Evolutionary conservation across 768 basidiomycete genomes (phyloP).

Genomic region (Mycena pura): DNA sequence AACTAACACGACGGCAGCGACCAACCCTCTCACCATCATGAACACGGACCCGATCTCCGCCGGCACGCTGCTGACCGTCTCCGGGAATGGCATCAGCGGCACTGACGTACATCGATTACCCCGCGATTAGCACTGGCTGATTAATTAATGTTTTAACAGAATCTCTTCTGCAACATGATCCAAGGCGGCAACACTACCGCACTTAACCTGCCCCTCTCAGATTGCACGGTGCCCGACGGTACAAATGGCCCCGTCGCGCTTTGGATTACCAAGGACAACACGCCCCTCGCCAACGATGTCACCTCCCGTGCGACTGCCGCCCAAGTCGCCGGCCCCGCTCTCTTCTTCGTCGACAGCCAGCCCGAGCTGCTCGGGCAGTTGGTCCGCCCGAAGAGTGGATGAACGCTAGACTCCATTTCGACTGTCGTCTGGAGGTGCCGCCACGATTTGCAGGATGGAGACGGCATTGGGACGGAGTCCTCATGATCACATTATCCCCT

Average conservation of each 20-base stretch:
- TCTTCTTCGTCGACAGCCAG: conserved; percentile 69
- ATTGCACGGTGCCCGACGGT: conserved; percentile 68
- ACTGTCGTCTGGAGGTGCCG: too few relatives aligned
- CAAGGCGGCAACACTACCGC: conserved; percentile 62
- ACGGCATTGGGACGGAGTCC: too few relatives aligned
- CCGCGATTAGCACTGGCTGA: too few relatives aligned
- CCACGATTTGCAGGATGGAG: too few relatives aligned
- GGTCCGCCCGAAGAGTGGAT: too few relatives aligned
- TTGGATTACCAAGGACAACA: conserved; percentile 66
- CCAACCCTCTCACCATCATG: conserved; percentile 65
- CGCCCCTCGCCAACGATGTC: conserved; percentile 69
- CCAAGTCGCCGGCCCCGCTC: conserved; percentile 73
- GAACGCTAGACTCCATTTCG: too few relatives aligned
- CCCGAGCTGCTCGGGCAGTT: conserved; percentile 58
- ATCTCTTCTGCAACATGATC: conserved; percentile 77
- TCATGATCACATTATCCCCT: too few relatives aligned
- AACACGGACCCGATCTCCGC: conserved; percentile 51
- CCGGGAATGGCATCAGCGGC: conserved; percentile 63
- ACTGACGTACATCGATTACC: conserved; percentile 4
- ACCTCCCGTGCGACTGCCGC: conserved; percentile 56
- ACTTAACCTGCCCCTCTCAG: conserved; percentile 60
- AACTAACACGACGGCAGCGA: conserved; percentile 45
- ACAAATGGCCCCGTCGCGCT: conserved; percentile 79
- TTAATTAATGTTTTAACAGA: background rate
- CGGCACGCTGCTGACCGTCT: conserved; percentile 69